Percentiles rank a stretch among this genome's conserved stretches.
These are phyloP conservation scores for Eucalyptus curtisii DNA, from an alignment of 345 rosid species.

Conservation along the genomic window DNA sequence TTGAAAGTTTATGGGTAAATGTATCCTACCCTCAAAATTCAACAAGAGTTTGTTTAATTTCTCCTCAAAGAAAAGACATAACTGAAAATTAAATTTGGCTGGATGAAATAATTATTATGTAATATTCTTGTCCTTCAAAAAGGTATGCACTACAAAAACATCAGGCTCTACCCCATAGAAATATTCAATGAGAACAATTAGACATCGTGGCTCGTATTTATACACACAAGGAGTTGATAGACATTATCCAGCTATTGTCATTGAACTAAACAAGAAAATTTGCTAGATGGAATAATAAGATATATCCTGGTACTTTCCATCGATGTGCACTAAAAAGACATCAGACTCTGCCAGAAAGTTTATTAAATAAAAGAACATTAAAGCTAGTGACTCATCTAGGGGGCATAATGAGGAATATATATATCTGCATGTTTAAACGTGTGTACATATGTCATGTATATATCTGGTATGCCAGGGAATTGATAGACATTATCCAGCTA, in stretches of 20 bases:
- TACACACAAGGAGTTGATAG: neutral
- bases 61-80: neutral
- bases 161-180: neutral
- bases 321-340: neutral
- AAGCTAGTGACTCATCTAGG: neutral
- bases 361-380: neutral
- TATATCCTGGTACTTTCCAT: neutral
- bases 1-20: neutral
- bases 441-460: neutral
- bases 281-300: neutral
- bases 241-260: neutral
- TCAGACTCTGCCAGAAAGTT: neutral
- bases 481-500: neutral
- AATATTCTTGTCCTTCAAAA: neutral
- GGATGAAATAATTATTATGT: neutral
- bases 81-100: rapidly evolving
- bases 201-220: neutral
- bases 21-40: neutral
- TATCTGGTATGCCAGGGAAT: neutral
- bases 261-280: neutral
- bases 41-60: neutral
- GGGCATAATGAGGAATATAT: neutral
- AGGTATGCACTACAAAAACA: neutral
- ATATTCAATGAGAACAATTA: neutral
- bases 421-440: neutral